Percentiles rank a stretch among this genome's conserved stretches.
Conservation (phyloP, 805 yeast species). For the Grigorovia jiainica region DNA sequence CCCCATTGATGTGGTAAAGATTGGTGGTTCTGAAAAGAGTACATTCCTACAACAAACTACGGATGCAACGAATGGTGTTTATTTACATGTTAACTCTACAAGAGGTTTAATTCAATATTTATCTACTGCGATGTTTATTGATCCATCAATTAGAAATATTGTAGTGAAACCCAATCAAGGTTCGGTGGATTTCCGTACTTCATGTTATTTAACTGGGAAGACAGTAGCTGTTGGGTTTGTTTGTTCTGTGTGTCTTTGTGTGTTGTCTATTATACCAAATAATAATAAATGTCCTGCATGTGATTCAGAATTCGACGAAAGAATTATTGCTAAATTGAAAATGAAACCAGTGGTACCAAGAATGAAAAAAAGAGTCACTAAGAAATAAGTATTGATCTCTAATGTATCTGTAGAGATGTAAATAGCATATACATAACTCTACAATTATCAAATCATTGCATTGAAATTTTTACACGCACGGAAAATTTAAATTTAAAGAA, state of each 20-base stretch:
- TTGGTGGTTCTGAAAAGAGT: conserved; percentile 42
- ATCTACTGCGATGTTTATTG: conserved; percentile 73
- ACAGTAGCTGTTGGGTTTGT: conserved; percentile 91
- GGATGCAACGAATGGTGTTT: conserved; percentile 89
- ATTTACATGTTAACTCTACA: conserved; percentile 57
- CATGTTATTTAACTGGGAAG: conserved; percentile 84
- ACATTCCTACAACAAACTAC: conserved; percentile 92
- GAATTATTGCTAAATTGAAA: conserved; percentile 46
- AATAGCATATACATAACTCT: no score
- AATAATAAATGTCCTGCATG: conserved; percentile 77
- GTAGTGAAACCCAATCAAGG: conserved; percentile 74
- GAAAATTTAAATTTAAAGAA: background rate
- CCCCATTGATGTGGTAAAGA: conserved; percentile 83
- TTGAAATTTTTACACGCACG: background rate
- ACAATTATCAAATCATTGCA: background rate
- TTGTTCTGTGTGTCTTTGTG: conserved; percentile 87
- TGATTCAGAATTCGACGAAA: conserved; percentile 62
- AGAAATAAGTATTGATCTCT: no score
- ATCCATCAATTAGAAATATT: conserved; percentile 70
- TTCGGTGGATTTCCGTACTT: conserved; percentile 87
- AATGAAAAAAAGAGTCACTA: conserved; percentile 5
- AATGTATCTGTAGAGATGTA: no score
- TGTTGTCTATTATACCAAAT: conserved; percentile 59
- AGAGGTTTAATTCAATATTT: conserved; percentile 77
- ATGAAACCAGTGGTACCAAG: conserved; percentile 29